Base-by-base conservation (phyloP, 495 filamentous ascomycete genomes). In the Xylaria bambusicola region DNA sequence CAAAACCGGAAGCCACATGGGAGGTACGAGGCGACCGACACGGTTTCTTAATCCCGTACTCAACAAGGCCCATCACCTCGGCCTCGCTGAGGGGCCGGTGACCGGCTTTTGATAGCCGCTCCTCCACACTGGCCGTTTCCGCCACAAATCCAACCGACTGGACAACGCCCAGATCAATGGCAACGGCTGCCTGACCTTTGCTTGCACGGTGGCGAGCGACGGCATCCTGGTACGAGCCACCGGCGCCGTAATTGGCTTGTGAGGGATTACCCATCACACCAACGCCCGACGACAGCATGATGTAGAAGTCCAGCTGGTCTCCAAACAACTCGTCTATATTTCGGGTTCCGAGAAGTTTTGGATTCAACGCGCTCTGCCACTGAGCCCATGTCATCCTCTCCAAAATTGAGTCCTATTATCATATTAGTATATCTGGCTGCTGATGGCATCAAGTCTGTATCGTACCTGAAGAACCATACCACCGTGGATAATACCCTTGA, bases 211-310 rank as follows among this genome's bases (percentile, higher is more conserved):
- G 58, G 18, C 66, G 69, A 1, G 66, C 66, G 15, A 71, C 44
- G 7, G 65, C 57, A 27, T 71, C 80, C 12, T 77, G 66, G 54
- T 73, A 82, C n/a, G 74, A 67, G 54, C 77, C 79, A 20, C 72
- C 74, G 0, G 78, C 77, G 10, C 73, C 73, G 58, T 83, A 83
- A 15, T 77, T 77, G 18, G 73, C 66, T 58, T 83, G 81, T 0
- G 69, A 68, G 6, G 61, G 53, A 45, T 62, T 74, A 7, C 84
- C 83, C 18, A 80, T 50, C 0, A 80, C 56, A 6, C 75, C 81
- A 3, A 74, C 63, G 0, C 78, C 56, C 3, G 85, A 87, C 26
- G 80, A 81, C 3, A 82, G 63, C 73, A 83, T 76, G 53, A 84
- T 58, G 70, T 76, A 83, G 69, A 82, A 83, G 61, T 80, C 76